These are phyloP conservation scores for Ceratobasidium sp. DNA, from an alignment of 1,284 basidiomycete genomes.

Conservation along the genomic window DNA sequence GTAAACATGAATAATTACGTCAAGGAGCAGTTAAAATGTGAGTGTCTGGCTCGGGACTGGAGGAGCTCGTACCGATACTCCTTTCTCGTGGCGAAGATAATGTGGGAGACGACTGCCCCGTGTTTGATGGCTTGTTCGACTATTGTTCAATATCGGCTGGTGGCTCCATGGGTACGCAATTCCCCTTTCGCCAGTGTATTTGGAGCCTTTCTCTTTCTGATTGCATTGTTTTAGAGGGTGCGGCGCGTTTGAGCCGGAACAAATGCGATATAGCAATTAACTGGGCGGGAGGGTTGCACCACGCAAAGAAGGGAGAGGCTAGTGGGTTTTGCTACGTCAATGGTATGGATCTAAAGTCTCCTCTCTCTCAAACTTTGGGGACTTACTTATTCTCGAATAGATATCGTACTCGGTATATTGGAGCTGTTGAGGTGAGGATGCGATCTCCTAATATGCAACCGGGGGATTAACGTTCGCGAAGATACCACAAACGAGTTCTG, in stretches of 20 bases:
- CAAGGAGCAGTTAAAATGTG: slow-evolving; percentile 97
- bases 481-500: slow-evolving; percentile 93
- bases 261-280: slow-evolving; percentile 99
- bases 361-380: background rate
- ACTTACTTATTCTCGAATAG: slow-evolving; percentile 51
- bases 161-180: slow-evolving; percentile 89
- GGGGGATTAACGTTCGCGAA: slow-evolving; percentile 44
- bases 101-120: slow-evolving; percentile 95
- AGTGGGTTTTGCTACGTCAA: slow-evolving; percentile 99
- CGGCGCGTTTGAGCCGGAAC: slow-evolving; percentile 91
- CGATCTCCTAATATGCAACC: background rate
- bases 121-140: slow-evolving; percentile 97
- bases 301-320: slow-evolving; percentile 98
- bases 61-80: background rate
- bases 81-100: slow-evolving; percentile 61
- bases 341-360: slow-evolving; percentile 57
- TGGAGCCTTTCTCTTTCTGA: background rate
- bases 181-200: background rate
- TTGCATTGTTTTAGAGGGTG: slow-evolving; percentile 79
- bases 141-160: slow-evolving; percentile 99
- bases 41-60: slow-evolving; percentile 46
- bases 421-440: slow-evolving; percentile 79
- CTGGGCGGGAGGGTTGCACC: slow-evolving; percentile 98
- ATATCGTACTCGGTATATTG: slow-evolving; percentile 96
- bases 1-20: slow-evolving; percentile 87